These are phyloP conservation scores for Nemania sp. DNA, from an alignment of 2,329 filamentous ascomycete species.

Conservation along the genomic window DNA sequence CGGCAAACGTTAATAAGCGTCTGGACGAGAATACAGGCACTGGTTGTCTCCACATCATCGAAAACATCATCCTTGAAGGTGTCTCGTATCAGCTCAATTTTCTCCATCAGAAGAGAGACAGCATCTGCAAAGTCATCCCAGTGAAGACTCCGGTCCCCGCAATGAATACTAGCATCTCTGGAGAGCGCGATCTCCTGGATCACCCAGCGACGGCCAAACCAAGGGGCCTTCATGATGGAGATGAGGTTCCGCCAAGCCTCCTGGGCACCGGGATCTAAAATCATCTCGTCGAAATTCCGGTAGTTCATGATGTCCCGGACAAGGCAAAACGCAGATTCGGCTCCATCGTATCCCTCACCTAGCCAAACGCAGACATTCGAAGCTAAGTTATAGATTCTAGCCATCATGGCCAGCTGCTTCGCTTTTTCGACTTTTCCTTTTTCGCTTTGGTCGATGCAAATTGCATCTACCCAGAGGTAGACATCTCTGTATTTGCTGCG, in stretches of 20 bases:
- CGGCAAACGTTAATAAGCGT: constrained; percentile 7
- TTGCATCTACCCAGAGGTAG: constrained; percentile 11
- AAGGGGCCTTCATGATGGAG: constrained; percentile 7
- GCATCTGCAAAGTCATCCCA: constrained; percentile 16
- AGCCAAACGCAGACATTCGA: constrained; percentile 15
- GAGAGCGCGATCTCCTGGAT: constrained; percentile 12
- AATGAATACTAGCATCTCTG: constrained; percentile 11
- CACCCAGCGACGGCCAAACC: constrained; percentile 16
- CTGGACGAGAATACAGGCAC: constrained; percentile 4
- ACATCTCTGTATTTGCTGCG: constrained; percentile 2
- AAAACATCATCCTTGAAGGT: constrained; percentile 7
- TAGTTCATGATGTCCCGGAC: constrained; percentile 13
- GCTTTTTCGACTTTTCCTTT: constrained; percentile 6
- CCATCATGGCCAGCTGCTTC: constrained; percentile 7
- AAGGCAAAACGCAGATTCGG: constrained; percentile 1
- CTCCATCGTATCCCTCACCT: constrained; percentile 8
- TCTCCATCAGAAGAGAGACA: constrained; percentile 9
- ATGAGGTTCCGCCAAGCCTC: constrained; percentile 6
- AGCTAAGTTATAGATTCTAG: constrained; percentile 8
- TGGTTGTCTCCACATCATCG: constrained; percentile 10
- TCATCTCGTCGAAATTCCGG: constrained; percentile 7
- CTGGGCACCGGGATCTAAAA: not conserved
- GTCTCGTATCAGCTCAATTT: constrained; percentile 12
- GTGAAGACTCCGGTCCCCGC: constrained; percentile 1
- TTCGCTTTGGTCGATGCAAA: constrained; percentile 12